Base-by-base conservation (phyloP, 192 early-diverging fungal species). In the Coemansia sp. region DNA sequence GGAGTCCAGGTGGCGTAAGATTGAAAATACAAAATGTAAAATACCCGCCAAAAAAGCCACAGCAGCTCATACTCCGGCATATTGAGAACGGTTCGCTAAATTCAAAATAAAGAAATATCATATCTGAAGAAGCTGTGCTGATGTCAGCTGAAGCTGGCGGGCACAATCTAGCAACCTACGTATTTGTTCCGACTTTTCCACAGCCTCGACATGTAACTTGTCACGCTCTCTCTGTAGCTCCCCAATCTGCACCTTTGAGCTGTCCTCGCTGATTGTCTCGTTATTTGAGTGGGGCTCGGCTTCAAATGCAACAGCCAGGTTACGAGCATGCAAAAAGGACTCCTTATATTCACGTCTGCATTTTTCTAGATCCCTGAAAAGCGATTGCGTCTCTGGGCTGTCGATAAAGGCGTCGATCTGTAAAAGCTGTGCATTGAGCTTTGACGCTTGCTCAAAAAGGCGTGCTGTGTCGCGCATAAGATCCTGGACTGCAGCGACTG, bases 381-480 rank as follows among this genome's bases (percentile, higher is more conserved):
- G 59, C 34, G 58, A 13, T 26, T 26, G 42, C 0, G 67, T 65
- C 16, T 67, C 49, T 23, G 64, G 35, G 20, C 46, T 52, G 31
- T 63, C 55, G 25, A 65, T 42, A 65, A 74, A 74, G 9, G 77
- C 56, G 48, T 79, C 77, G 45, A 79, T 70, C 18, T 79, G 77
- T 26, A 79, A 20, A 15, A 79, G 37, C 31, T 70, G 68, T 12
- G 71, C 52, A 42, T 79, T 79, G 18, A 79, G 61, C 46, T 71
- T 79, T 55, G 53, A 48, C 56, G 77, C 77, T 46, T 79, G 71
- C 46, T 79, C 77, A 26, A 79, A 68, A 9, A 79, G 62, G 12
- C 61, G 61, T 5, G 72, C 77, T 25, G 77, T 68, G 40, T 79
- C 77, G 26, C 77, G 77, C 77, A 79, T 79, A 25, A 79, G 61